Percentiles rank a stretch among this genome's conserved stretches.
Evolutionary conservation across 805 yeast genomes (phyloP).

Genomic region (Priceomyces carsonii): DNA sequence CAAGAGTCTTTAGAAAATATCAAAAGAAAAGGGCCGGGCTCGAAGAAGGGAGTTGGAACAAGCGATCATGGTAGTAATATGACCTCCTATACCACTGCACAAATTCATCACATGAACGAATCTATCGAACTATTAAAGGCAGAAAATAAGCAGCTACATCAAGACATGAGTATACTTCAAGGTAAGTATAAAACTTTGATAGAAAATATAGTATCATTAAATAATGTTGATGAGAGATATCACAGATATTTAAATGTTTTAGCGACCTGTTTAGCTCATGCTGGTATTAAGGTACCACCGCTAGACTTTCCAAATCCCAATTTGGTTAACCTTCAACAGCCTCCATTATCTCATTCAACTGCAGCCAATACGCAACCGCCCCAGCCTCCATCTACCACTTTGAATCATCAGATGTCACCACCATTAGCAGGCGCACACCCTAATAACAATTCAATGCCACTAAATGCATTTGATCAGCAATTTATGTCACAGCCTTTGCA

Average conservation of each 20-base stretch:
- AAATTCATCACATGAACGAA: conserved; percentile 24
- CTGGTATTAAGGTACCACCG: conserved; percentile 70
- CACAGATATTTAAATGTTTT: conserved; percentile 52
- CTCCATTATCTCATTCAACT: conserved; percentile 5
- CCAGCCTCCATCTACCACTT: conserved; percentile 9
- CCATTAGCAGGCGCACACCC: conserved; percentile 9
- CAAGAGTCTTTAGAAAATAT: conserved; percentile 82
- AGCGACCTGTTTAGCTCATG: conserved; percentile 48
- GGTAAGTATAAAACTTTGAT: conserved; percentile 65
- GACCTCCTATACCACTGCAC: conserved; percentile 10
- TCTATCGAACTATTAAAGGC: conserved; percentile 33
- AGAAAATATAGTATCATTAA: conserved; percentile 58
- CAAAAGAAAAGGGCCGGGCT: conserved; percentile 73
- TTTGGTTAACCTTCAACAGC: conserved; percentile 15
- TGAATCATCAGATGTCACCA: conserved; percentile 9
- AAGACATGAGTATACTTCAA: conserved; percentile 41
- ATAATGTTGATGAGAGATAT: conserved; percentile 57
- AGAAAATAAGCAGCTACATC: conserved; percentile 33
- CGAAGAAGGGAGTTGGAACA: conserved; percentile 38
- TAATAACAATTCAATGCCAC: conserved; percentile 4
- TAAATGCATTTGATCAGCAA: conserved; percentile 5
- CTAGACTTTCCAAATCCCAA: conserved; percentile 53
- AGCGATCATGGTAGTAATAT: neutral
- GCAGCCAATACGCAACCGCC: conserved; percentile 3
- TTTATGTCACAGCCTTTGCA: conserved; percentile 5